Evolutionary conservation across 495 filamentous ascomycete genomes (phyloP).

Genomic region (Lophiotrema nucula): DNA sequence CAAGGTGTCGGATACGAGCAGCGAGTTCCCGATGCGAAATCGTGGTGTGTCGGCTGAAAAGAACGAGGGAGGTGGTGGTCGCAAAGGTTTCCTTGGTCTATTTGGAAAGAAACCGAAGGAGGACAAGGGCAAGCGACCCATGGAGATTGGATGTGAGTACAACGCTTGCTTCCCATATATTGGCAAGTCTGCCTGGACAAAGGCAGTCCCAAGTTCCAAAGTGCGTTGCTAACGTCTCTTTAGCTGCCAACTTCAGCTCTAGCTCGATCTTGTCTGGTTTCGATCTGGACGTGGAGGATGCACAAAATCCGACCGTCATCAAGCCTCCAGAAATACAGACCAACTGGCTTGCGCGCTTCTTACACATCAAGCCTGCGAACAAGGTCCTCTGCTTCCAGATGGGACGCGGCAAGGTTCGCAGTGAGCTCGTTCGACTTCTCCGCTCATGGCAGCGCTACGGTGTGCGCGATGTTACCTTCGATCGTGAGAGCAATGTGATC

Average conservation of each 20-base stretch:
- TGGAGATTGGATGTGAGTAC: constrained; percentile 30
- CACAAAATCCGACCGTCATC: constrained; percentile 31
- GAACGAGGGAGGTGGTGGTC: constrained; percentile 4
- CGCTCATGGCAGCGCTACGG: constrained; percentile 78
- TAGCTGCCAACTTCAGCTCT: constrained; percentile 21
- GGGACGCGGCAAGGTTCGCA: constrained; percentile 64
- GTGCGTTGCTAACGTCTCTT: background rate
- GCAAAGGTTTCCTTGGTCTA: constrained; percentile 25
- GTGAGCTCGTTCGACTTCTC: constrained; percentile 70
- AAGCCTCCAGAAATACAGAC: constrained; percentile 55
- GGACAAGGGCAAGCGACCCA: constrained; percentile 13
- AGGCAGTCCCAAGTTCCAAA: no score
- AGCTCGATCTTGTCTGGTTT: constrained; percentile 17
- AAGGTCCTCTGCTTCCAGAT: constrained; percentile 71
- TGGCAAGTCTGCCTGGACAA: background rate
- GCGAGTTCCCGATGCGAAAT: constrained; percentile 42
- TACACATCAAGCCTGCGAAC: constrained; percentile 81
- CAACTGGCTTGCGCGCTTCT: constrained; percentile 83
- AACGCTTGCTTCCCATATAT: background rate
- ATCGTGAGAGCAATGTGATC: constrained; percentile 70
- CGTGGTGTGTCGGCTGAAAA: constrained; percentile 29
- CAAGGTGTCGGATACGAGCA: constrained; percentile 29
- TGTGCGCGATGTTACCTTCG: constrained; percentile 69
- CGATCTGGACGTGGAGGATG: constrained; percentile 16
- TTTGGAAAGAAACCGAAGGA: constrained; percentile 34